phyloP scores from a whole-genome alignment of 805 yeast species.

The Pichia manshurica region DNA sequence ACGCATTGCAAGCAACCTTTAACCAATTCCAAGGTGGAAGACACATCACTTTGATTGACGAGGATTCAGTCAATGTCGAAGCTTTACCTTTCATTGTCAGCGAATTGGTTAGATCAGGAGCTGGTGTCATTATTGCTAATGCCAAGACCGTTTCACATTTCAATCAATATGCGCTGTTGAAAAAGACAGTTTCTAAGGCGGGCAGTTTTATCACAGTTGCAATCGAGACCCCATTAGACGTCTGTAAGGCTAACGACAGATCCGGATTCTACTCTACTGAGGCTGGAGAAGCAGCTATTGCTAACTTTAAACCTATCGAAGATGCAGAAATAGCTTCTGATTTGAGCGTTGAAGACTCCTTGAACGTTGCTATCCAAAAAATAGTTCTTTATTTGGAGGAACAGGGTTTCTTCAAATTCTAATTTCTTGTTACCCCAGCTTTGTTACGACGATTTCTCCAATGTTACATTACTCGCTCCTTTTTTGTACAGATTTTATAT shows the following conservation, averaged over 20 bases:
- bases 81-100: conserved; percentile 60
- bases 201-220: conserved; percentile 50
- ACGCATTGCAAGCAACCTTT: conserved; percentile 83
- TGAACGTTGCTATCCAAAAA: conserved; percentile 68
- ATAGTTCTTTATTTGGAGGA: conserved; percentile 68
- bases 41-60: conserved; percentile 55
- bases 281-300: conserved; percentile 36
- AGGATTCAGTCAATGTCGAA: conserved; percentile 25
- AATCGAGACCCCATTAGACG: conserved; percentile 44
- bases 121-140: conserved; percentile 77
- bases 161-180: conserved; percentile 38
- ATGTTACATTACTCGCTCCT: background rate
- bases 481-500: background rate
- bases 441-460: too few relatives aligned
- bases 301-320: conserved; percentile 42
- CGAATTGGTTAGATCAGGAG: conserved; percentile 81
- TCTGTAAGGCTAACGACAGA: conserved; percentile 42
- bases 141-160: conserved; percentile 38
- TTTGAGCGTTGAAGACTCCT: conserved; percentile 43
- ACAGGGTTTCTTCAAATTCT: conserved; percentile 71
- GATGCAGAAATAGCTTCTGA: conserved; percentile 56
- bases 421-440: conserved; percentile 6
- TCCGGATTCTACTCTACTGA: conserved; percentile 43
- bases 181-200: conserved; percentile 39
- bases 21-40: conserved; percentile 87